A percentile compares a stretch with the other conserved stretches of the same genome.
These are phyloP conservation scores for Bryoglossum gracile DNA, from an alignment of 495 filamentous ascomycete species.

Conservation along the genomic window DNA sequence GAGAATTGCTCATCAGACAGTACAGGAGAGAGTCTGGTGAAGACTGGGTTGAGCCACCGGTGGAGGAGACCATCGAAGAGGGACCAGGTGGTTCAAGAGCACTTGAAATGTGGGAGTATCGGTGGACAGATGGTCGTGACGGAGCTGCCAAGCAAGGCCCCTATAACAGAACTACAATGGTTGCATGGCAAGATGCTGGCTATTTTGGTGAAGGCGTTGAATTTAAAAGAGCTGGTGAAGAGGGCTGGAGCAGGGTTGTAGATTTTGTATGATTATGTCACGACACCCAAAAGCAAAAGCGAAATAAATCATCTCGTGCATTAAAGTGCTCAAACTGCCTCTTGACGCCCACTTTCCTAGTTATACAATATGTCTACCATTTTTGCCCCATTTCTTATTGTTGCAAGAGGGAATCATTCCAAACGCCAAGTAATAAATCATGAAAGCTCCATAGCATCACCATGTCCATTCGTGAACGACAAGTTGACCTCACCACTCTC, in stretches of 20 bases:
- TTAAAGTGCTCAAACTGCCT: background rate
- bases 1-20: slow-evolving; percentile 77
- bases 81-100: slow-evolving; percentile 15
- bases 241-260: slow-evolving; percentile 54
- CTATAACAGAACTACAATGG: slow-evolving; percentile 78
- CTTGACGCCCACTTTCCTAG: slow-evolving; percentile 9
- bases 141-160: slow-evolving; percentile 73
- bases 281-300: slow-evolving; percentile 16
- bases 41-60: slow-evolving; percentile 67
- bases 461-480: slow-evolving; percentile 51
- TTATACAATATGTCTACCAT: slow-evolving; percentile 9
- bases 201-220: slow-evolving; percentile 95
- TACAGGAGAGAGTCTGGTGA: slow-evolving; percentile 86
- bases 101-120: slow-evolving; percentile 72
- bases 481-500: slow-evolving; percentile 75
- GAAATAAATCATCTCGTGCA: background rate
- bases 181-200: slow-evolving; percentile 78
- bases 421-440: slow-evolving; percentile 28
- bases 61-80: slow-evolving; percentile 11
- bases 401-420: background rate
- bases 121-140: slow-evolving; percentile 87
- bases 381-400: background rate
- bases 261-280: slow-evolving; percentile 47
- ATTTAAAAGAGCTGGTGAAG: slow-evolving; percentile 59
- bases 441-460: slow-evolving; percentile 80